Conservation (phyloP, 768 basidiomycete genomes). For the Leccinum uliginosum region DNA sequence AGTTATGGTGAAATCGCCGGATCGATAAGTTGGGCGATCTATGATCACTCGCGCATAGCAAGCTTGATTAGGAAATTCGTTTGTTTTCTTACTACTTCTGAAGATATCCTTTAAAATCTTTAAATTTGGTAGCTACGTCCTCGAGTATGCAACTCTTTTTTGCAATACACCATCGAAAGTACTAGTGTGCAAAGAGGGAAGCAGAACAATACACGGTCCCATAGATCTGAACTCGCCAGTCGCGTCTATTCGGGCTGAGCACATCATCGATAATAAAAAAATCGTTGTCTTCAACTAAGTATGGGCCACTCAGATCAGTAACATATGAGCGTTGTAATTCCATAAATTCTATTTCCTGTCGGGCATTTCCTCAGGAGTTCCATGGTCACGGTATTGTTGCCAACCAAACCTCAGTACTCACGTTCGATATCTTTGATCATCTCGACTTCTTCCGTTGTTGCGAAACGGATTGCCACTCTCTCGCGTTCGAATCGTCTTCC, state of each 20-base stretch:
- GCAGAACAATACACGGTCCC: neutral
- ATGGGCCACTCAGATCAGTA: slow-evolving; percentile 5
- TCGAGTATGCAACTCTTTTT: neutral
- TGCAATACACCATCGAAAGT: slow-evolving; percentile 14
- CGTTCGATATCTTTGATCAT: slow-evolving; percentile 94
- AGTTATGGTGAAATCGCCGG: neutral
- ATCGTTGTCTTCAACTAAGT: slow-evolving; percentile 6
- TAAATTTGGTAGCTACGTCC: neutral
- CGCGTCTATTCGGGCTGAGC: slow-evolving; percentile 63
- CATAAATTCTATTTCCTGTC: slow-evolving; percentile 48
- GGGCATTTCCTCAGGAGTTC: neutral
- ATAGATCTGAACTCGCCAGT: slow-evolving; percentile 15
- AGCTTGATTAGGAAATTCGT: neutral
- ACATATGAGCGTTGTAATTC: slow-evolving; percentile 79
- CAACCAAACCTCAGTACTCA: slow-evolving; percentile 39
- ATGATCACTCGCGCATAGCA: neutral
- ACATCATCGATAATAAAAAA: slow-evolving; percentile 3
- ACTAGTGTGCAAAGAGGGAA: neutral
- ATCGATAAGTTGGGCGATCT: neutral
- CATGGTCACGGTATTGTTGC: neutral
- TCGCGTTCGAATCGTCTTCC: slow-evolving; percentile 96
- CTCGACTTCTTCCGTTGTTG: slow-evolving; percentile 88
- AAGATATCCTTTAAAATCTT: neutral
- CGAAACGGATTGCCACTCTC: slow-evolving; percentile 96
- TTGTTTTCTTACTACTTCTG: neutral